Evolutionary conservation across 1,139 yeast species (phyloP).

Genomic region (Nakaseomyces glabratus): DNA sequence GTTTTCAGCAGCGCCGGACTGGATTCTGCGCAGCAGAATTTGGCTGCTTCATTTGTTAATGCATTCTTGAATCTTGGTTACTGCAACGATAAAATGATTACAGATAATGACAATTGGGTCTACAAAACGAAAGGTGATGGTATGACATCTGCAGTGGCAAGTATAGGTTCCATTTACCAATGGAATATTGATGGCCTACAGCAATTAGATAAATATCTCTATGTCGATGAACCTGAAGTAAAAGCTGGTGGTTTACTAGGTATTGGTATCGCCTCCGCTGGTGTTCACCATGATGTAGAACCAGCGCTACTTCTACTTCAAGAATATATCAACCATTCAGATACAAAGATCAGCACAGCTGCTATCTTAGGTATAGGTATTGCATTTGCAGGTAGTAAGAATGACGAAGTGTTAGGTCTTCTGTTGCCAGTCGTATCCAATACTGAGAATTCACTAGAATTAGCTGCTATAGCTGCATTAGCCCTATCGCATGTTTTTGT

Average conservation of each 20-base stretch:
- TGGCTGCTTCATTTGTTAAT: slow-evolving; percentile 92
- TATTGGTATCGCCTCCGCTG: slow-evolving; percentile 88
- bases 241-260: slow-evolving; percentile 97
- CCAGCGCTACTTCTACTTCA: slow-evolving; percentile 80
- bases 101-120: slow-evolving; percentile 79
- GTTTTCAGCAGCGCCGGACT: slow-evolving; percentile 45
- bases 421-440: slow-evolving; percentile 86
- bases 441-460: slow-evolving; percentile 62
- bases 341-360: slow-evolving; percentile 56
- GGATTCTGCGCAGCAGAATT: slow-evolving; percentile 90
- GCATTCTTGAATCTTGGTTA: slow-evolving; percentile 87
- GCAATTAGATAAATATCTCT: slow-evolving; percentile 77
- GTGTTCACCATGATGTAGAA: slow-evolving; percentile 93
- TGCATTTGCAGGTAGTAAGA: slow-evolving; percentile 90
- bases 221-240: slow-evolving; percentile 76
- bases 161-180: slow-evolving; percentile 80
- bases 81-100: slow-evolving; percentile 73
- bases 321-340: slow-evolving; percentile 58
- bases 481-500: slow-evolving; percentile 92
- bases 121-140: slow-evolving; percentile 89
- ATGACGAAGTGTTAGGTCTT: slow-evolving; percentile 71
- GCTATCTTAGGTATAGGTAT: slow-evolving; percentile 89
- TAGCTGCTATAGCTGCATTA: slow-evolving; percentile 78
- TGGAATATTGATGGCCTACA: slow-evolving; percentile 95
- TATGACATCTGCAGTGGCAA: slow-evolving; percentile 89